Evolutionary conservation across 2,329 filamentous ascomycete species (phyloP), one percentile per base, ranked within the genome.

Genomic region (Coniochaeta ligniaria): DNA sequence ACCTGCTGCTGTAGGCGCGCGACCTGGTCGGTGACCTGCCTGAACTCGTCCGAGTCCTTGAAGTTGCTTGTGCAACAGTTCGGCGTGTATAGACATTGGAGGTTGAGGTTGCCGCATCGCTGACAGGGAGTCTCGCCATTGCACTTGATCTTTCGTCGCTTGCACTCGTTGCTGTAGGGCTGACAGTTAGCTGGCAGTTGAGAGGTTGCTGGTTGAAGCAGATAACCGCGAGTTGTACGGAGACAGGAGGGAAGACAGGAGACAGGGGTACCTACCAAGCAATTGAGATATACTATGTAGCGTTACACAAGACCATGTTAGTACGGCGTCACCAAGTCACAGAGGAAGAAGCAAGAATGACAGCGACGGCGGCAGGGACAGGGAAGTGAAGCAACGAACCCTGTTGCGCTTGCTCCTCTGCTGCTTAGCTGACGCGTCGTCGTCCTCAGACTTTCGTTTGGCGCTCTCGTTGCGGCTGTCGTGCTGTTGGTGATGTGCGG

Each of bases 31-130:
- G 86, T 84, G 86, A 97, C 92, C 41, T 87, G 83, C 69, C 87
- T 90, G 79, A 92, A 97, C 72, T 97, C 93, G 11, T 96, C 91
- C 55, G 92, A 92, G 69, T 97, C 93, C 73, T 94, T 95, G 81
- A 96, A 92, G 73, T 85, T 92, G 77, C 85, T 93, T 63, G 84
- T 76, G 70, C 84, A 87, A 71, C 86, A 87, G 68, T 87, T 87
- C 16, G 85, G 82, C 6, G 86, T 80, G 74, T 89, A 90, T 52
- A 87, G 76, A 68, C 87, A 90, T 63, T 81, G 74, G 20, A 89
- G 78, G 66, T 84, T 86, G 71, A 90, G 84, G 66, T 88, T 87
- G 66, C 86, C 83, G 67, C 88, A 91, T 60, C 88, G 79, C 62
- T 85, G 81, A 65, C 88, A 91, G 1, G 86, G 83, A 1, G 81